Percentiles rank a stretch among this genome's conserved stretches.
phyloP scores from a whole-genome alignment of 305 asterid species.

The Solanum aculeatissimum region DNA sequence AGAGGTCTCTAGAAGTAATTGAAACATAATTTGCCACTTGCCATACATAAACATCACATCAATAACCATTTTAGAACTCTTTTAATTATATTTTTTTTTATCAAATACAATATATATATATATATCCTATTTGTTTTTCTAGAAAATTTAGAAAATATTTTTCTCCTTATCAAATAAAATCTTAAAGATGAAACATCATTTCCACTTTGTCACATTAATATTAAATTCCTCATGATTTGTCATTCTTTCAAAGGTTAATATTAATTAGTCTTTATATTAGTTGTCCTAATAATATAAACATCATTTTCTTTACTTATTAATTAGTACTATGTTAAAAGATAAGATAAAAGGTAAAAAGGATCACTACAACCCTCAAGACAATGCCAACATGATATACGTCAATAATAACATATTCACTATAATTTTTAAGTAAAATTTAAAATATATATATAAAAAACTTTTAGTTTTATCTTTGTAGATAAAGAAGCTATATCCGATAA shows the following conservation, averaged over 20 bases:
- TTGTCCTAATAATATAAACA: not conserved
- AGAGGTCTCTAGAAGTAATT: not conserved
- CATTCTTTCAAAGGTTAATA: not conserved
- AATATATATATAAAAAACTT: not conserved
- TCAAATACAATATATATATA: not conserved
- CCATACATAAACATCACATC: not conserved
- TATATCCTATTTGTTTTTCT: not conserved
- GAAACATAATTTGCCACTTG: not conserved
- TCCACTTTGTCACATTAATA: not conserved
- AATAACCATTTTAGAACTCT: not conserved
- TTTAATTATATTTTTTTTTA: not conserved
- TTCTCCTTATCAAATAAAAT: not conserved
- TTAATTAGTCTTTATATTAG: not conserved
- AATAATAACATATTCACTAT: not conserved
- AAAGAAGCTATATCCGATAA: accelerated
- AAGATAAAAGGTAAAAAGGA: not conserved
- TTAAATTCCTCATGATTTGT: not conserved
- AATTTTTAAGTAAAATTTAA: not conserved
- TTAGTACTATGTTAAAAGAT: not conserved
- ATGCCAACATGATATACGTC: not conserved
- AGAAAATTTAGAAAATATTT: not conserved
- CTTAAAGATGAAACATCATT: not conserved
- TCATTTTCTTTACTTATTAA: not conserved
- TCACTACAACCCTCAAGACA: not conserved
- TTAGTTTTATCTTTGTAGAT: not conserved